Base-by-base conservation (phyloP, 179 eudicot genomes). In the Sideroxylon spinosum region DNA sequence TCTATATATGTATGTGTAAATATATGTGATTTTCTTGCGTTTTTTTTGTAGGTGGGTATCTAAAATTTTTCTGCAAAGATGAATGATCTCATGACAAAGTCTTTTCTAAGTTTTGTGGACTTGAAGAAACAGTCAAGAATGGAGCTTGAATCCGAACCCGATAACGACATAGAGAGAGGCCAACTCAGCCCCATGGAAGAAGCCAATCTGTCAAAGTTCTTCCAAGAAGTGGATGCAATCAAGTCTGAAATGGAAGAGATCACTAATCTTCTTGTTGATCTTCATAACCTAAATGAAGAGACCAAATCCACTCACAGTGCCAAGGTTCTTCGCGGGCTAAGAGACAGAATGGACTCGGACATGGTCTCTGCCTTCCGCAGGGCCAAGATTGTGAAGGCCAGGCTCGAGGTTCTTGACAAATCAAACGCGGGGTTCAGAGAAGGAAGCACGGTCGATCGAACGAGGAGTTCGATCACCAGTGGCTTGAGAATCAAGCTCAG, bases 221-320 rank as follows among this genome's bases (percentile, higher is more conserved):
- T 90, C 71, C 70, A 78, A 68, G 86, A 86, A 46, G 88, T 89
- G 1, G 89, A 85, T 70, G 79, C 59, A 3, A 86, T 87, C 68
- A 90, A 90, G 79, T 82, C 78, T 4, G 89, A 86, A 53, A 87
- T 90, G 90, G 74, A 60, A 26, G 68, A 74, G 49, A 86, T 90
- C 1, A 88, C 81, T 28, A 85, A 76, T 69, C 84, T 90, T 63
- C 81, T 87, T 76, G 79, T 80, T 76, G 78, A 83, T 57, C 87
- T 90, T 22, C 90, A 87, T 72, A 86, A 81, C 9, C 82, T 87
- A 3, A 86, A 89, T 22, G 89, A 87, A 72, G 89, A 89, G 68
- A 86, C 89, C 79, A 90, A 89, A 76, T 65, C 74, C 0, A 86
- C 85, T 3, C 90, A 86, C 16, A 90, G 87, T 50, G 88, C 92